Evolutionary conservation across 2,329 filamentous ascomycete genomes (phyloP).

Genomic region (Xylogone sp.): DNA sequence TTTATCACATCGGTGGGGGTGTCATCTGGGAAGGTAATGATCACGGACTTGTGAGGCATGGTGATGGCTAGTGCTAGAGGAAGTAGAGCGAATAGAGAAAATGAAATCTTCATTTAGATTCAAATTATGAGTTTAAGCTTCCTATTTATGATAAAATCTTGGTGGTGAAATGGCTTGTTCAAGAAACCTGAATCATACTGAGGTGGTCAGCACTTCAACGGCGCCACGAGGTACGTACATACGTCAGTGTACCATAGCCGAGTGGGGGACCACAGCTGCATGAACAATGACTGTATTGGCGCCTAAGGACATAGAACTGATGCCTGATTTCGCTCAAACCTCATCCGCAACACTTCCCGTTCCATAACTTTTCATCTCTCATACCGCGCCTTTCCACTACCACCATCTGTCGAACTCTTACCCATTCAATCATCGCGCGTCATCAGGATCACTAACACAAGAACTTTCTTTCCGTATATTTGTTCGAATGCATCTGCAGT

Average conservation of each 20-base stretch:
- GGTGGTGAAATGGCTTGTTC: background rate
- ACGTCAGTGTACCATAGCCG: too few species aligned
- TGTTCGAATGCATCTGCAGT: background rate
- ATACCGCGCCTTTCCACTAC: too few species aligned
- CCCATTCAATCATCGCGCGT: background rate
- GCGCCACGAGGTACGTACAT: too few species aligned
- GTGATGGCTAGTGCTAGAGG: constrained; percentile 56
- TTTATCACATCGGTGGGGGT: constrained; percentile 61
- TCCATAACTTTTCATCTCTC: too few species aligned
- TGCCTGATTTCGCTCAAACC: too few species aligned
- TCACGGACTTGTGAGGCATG: constrained; percentile 61
- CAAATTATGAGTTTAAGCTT: background rate
- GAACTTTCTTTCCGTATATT: background rate
- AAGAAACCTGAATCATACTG: background rate
- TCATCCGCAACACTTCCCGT: too few species aligned
- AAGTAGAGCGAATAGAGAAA: constrained; percentile 53
- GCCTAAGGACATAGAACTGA: too few species aligned
- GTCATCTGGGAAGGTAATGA: constrained; percentile 74
- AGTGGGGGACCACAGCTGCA: background rate
- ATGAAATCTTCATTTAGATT: constrained; percentile 59
- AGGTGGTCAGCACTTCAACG: too few species aligned
- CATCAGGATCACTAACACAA: background rate
- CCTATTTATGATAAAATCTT: background rate
- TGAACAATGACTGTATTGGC: background rate
- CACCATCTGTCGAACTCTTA: background rate